Evolutionary conservation across 2,329 filamentous ascomycete species (phyloP).

Genomic region (Colletotrichum somersetense): DNA sequence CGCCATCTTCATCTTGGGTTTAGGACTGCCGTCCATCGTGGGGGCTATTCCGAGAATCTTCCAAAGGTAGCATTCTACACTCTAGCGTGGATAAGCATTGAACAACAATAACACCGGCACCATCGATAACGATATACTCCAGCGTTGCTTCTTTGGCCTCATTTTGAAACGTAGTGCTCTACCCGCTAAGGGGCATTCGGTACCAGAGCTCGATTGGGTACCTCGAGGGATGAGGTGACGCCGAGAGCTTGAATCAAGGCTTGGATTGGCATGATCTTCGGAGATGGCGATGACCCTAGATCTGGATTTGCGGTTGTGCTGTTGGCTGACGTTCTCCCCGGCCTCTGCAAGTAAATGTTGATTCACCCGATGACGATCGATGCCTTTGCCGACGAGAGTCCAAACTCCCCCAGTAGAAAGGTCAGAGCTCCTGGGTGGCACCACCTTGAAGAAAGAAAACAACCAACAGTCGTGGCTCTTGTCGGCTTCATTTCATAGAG

Average conservation of each 20-base stretch:
- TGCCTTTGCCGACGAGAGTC: constrained; percentile 12
- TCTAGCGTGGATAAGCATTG: background rate
- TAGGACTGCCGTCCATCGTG: background rate
- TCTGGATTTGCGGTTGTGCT: constrained; percentile 1
- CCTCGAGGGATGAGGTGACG: constrained; percentile 4
- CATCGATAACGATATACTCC: background rate
- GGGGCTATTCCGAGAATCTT: background rate
- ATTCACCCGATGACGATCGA: constrained; percentile 27
- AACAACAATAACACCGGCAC: background rate
- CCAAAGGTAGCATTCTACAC: background rate
- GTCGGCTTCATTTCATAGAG: background rate
- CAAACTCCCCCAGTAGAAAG: constrained; percentile 5
- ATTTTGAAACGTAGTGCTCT: constrained; percentile 27
- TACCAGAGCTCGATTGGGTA: background rate
- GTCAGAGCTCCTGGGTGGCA: constrained; percentile 13
- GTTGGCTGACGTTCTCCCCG: background rate
- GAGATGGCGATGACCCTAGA: background rate
- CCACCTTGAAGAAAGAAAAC: background rate
- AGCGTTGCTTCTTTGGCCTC: constrained; percentile 9
- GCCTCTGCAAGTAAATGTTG: constrained; percentile 2
- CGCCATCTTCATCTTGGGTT: background rate
- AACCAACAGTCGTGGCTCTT: background rate
- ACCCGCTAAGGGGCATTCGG: background rate
- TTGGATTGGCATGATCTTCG: background rate
- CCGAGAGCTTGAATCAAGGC: background rate